Conservation (phyloP, 441 rosid genomes). For the Populus hybrid region DNA sequence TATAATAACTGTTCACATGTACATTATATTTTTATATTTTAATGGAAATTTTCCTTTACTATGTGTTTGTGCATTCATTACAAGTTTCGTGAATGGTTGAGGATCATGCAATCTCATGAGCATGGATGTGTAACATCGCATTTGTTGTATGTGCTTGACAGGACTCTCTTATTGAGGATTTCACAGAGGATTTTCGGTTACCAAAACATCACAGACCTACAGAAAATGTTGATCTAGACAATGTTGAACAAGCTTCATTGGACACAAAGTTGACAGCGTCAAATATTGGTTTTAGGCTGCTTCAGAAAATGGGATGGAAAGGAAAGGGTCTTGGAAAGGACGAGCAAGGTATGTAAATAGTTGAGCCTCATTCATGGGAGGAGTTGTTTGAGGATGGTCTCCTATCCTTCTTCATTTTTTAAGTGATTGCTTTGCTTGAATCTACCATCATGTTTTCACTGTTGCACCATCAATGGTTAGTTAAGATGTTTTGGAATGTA, state of each 20-base stretch:
- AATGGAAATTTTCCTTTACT: background rate
- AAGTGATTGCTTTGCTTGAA: background rate
- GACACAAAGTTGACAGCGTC: slow-evolving; percentile 74
- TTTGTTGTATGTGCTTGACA: slow-evolving; percentile 32
- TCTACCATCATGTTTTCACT: background rate
- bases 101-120: background rate
- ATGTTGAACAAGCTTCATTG: slow-evolving; percentile 84
- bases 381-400: too few relatives aligned
- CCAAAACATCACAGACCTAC: slow-evolving; percentile 68
- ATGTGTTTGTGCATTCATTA: background rate
- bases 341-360: slow-evolving; percentile 66
- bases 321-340: slow-evolving; percentile 93
- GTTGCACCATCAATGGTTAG: background rate
- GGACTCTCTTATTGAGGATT: slow-evolving; percentile 63
- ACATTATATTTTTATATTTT: background rate
- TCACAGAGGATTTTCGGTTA: slow-evolving; percentile 65
- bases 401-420: background rate
- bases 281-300: slow-evolving; percentile 87
- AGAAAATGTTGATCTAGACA: slow-evolving; percentile 80
- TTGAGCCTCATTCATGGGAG: background rate
- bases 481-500: background rate
- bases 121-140: slow-evolving; percentile 3
- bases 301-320: slow-evolving; percentile 98
- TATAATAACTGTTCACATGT: background rate
- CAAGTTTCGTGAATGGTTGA: background rate